Evolutionary conservation across 768 basidiomycete genomes (phyloP).

Genomic region (Coprinopsis strossmayeri): DNA sequence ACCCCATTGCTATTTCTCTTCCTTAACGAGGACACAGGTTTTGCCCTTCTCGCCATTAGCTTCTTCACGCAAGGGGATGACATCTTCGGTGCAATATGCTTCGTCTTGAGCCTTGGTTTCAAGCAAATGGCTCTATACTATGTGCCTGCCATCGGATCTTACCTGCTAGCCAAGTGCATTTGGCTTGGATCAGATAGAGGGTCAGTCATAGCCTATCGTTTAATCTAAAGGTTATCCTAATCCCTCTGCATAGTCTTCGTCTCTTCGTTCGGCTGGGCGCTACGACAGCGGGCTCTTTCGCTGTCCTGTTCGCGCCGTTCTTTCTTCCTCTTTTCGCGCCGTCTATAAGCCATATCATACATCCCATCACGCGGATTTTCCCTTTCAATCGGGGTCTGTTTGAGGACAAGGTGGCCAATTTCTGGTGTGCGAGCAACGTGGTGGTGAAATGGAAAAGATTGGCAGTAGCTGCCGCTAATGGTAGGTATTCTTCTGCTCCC

Average conservation of each 20-base stretch:
- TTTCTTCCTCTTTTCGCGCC: slow-evolving; percentile 61
- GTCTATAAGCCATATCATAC: slow-evolving; percentile 38
- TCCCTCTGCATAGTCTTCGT: slow-evolving; percentile 21
- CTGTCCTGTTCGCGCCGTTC: slow-evolving; percentile 68
- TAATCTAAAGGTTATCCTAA: background rate
- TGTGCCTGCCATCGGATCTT: slow-evolving; percentile 86
- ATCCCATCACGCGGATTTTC: slow-evolving; percentile 78
- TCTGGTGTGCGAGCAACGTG: slow-evolving; percentile 93
- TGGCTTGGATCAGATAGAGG: slow-evolving; percentile 67
- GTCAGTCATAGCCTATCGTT: slow-evolving; percentile 33
- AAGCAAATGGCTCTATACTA: slow-evolving; percentile 98
- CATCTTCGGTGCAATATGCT: slow-evolving; percentile 67
- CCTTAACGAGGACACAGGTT: no score
- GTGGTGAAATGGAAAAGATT: slow-evolving; percentile 68
- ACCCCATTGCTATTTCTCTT: no score
- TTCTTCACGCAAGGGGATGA: slow-evolving; percentile 68
- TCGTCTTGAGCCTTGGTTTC: slow-evolving; percentile 83
- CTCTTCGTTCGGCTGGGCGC: slow-evolving; percentile 64
- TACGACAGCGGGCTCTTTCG: slow-evolving; percentile 56
- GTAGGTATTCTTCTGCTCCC: background rate
- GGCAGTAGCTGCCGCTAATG: background rate
- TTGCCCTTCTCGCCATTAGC: slow-evolving; percentile 63
- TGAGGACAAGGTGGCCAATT: slow-evolving; percentile 95
- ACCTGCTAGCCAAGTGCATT: slow-evolving; percentile 84
- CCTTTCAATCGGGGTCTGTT: slow-evolving; percentile 88